Base-by-base conservation (phyloP, 306 rosid genomes). In the Trichosanthes truncata region DNA sequence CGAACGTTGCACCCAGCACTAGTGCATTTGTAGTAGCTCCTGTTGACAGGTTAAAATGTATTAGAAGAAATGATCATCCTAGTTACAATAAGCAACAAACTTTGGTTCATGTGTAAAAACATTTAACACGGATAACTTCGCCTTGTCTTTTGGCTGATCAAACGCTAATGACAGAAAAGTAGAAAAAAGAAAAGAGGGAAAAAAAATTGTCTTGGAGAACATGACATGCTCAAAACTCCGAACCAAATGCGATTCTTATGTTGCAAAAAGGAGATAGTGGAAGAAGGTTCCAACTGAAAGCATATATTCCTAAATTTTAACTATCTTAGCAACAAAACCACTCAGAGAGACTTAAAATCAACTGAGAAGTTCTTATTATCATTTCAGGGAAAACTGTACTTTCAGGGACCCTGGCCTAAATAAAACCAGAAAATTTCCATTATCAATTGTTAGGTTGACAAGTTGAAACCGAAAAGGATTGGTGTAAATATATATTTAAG, bases 21-120 rank as follows among this genome's bases (percentile, higher is more conserved):
- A 21, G 98, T 95, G 87, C 98, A 95, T 86, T 93, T 95, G 90
- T 95, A 95, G 73, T 95, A 95, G 86, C 97, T 95, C 96, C 98
- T 95, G 93, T 69, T 57, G 75, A 77, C 9, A 80, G 81, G 57
- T 78, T 55, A 23, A 53, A 9, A 49, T 21, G 23, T 80, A 33
- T 79, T 51, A 84, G 69, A 67, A 83, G 51, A 68, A 40, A 45
- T 68, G 46, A 57, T 33, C 3, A 29, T 7, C 17, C 76, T 80
- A n/a, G 38, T 53, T 40, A 18, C 79, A 63, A 21, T 17, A 43
- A 53, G 53, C 46, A 46, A 67, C 8, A 17, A 35, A 38, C 60
- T 48, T 26, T 17, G 68, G 18, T 33, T 76, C 4, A 63, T 23
- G 41, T 4, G 6, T 52, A 23, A n/a, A 38, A 38, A 17, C 17